Base-by-base conservation (phyloP, 768 basidiomycete genomes). In the Leccinum uliginosum region DNA sequence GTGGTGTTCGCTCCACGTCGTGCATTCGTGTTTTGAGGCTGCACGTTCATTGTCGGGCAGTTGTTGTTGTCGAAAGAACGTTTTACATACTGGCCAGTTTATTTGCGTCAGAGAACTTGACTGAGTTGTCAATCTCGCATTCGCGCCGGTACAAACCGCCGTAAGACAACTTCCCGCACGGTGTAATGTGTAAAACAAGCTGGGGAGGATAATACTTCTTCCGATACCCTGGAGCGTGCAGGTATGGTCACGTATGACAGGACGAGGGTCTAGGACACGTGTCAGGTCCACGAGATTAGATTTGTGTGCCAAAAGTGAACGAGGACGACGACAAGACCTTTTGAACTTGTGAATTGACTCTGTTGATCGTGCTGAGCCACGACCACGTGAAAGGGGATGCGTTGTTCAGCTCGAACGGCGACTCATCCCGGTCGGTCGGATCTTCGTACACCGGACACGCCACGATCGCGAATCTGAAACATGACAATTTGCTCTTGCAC, bases 341-440 rank as follows among this genome's bases (percentile, higher is more conserved):
- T 74, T 94, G 93, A 4, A 98, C 96, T 68, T 97, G 93, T 0
- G 92, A 86, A 70, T 96, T 98, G 12, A 98, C 96, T 35, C 97
- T 85, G 68, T 97, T 98, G 59, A 99, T 83, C 1, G 97, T 99
- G 72, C 92, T 93, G 27, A 99, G 80, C 95, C 94, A 98, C 12
- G 91, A 82, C 97, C 97, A 99, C 10, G 86, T 77, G 66, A 91
- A 90, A 2, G 90, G 89, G 19, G 80, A 74, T 2, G 82, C 73
- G 54, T 91, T 89, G 57, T 82, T 81, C 2, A 91, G 75, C 23
- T 79, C 71, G 62, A 87, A 83, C 0, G 83, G 81, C 3, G 89
- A 93, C 0, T 77, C 69, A 23, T 76, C 73, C 57, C 82, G 81
- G 68, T 98, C 95, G 50, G 76, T 74, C 0, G 83, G 80, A 63